Evolutionary conservation across 345 rosid genomes (phyloP), one percentile per base, ranked within the genome.

Genomic region (Boechera stricta): DNA sequence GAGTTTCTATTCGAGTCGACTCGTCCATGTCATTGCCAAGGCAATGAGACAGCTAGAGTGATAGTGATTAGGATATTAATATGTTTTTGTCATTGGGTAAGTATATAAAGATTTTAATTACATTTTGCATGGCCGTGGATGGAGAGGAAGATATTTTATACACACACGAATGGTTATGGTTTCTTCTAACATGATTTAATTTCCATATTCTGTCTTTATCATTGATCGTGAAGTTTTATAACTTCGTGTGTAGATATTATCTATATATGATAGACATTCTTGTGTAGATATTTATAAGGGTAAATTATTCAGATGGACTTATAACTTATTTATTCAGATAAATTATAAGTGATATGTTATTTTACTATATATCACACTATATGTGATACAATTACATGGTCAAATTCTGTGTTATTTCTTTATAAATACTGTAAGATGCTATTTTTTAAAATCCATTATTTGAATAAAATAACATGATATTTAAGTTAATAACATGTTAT

Each of bases 1-100:
- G 97, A 74, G 85, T 79, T 21, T 81, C 81, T 4, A 33, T 78
- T 31, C 76, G 77, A 21, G 77, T 78, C 4, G 81, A 72, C 72
- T 77, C 77, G 62, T 65, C 68, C 21, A 44, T 57, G 67, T 56
- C 62, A 16, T 18, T 33, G n/a, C 16, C 71, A 15, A 47, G 2
- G 45, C 21, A 35, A 18, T 3, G 61, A 64, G 61, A 31, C 13
- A 47, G 33, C 33, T 56, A 28, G 77, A 71, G 72, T 71, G 77
- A 57, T 39, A 49, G 72, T 32, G 77, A 72, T 66, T 65, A 57
- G 44, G 73, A 67, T 76, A 68, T 76, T 68, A 32, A n/a, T 28
- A n/a, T 10, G 42, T 36, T 75, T 75, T 59, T 68, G 35, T 47
- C 29, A 32, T 38, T 70, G 7, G 65, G 5, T 65, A 47, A 3